Conservation (phyloP, 352 stramenopile genomes). For the Albugo candida region DNA sequence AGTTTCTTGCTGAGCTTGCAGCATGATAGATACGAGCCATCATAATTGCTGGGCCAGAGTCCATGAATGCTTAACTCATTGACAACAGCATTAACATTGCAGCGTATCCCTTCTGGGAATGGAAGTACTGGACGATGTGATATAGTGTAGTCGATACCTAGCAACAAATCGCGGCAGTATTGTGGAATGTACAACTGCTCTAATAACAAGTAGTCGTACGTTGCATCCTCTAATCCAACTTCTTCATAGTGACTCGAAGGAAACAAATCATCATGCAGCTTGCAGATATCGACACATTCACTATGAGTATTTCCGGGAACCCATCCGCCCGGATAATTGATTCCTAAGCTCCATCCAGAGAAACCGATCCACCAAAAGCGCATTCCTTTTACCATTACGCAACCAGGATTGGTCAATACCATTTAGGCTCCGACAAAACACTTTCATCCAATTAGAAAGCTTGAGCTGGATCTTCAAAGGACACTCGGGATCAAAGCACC, state of each 20-base stretch:
- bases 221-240: conserved; percentile 11
- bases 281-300: conserved; percentile 55
- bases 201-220: conserved; percentile 60
- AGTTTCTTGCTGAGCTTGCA: conserved; percentile 41
- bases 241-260: conserved; percentile 47
- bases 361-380: not conserved
- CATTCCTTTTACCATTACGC: no score
- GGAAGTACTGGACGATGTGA: conserved; percentile 60
- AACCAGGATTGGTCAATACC: no score
- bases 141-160: conserved; percentile 49
- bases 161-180: conserved; percentile 56
- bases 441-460: no score
- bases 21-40: conserved; percentile 37
- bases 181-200: conserved; percentile 65
- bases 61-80: conserved; percentile 55
- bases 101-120: conserved; percentile 34
- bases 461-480: no score
- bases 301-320: conserved; percentile 16
- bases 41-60: conserved; percentile 58
- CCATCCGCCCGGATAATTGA: conserved; percentile 46
- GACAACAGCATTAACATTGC: conserved; percentile 18
- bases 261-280: not conserved
- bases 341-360: not conserved
- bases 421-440: no score
- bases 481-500: no score